These are phyloP conservation scores for Xerocomus potaroensis DNA, from an alignment of 768 basidiomycete genomes.

Conservation along the genomic window DNA sequence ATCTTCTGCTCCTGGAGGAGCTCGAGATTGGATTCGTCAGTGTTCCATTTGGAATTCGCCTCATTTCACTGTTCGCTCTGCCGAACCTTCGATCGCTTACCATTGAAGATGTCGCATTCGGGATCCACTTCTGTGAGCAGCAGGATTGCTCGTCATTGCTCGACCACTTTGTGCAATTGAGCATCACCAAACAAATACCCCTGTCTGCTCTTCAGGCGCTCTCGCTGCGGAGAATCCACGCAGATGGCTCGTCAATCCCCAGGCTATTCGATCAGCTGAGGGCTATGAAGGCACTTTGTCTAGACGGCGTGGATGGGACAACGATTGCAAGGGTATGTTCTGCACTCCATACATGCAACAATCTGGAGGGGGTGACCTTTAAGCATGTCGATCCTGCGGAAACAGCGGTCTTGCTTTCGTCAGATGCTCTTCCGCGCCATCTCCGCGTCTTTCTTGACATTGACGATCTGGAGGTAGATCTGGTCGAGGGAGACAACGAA, in stretches of 20 bases:
- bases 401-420: constrained; percentile 2
- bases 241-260: neutral
- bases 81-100: constrained; percentile 36
- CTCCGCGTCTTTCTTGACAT: constrained; percentile 18
- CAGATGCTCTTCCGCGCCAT: constrained; percentile 1
- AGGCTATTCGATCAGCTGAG: constrained; percentile 4
- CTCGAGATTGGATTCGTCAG: constrained; percentile 45
- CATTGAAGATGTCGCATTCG: constrained; percentile 45
- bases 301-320: constrained; percentile 6
- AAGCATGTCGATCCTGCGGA: constrained; percentile 6
- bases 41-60: constrained; percentile 33
- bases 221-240: constrained; percentile 10
- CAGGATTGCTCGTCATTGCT: constrained; percentile 38
- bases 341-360: neutral
- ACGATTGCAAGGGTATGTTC: constrained; percentile 5
- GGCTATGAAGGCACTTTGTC: constrained; percentile 3
- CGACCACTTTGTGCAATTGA: constrained; percentile 27
- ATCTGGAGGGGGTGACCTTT: constrained; percentile 10
- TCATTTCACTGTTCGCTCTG: constrained; percentile 37
- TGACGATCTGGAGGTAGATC: neutral
- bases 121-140: constrained; percentile 30
- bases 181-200: neutral
- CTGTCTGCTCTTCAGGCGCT: constrained; percentile 8
- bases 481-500: neutral
- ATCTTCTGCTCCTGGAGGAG: constrained; percentile 28